A percentile compares a stretch with the other conserved stretches of the same genome.
Conservation (phyloP, 495 filamentous ascomycete species). For the Aspergillus ellipticus region DNA sequence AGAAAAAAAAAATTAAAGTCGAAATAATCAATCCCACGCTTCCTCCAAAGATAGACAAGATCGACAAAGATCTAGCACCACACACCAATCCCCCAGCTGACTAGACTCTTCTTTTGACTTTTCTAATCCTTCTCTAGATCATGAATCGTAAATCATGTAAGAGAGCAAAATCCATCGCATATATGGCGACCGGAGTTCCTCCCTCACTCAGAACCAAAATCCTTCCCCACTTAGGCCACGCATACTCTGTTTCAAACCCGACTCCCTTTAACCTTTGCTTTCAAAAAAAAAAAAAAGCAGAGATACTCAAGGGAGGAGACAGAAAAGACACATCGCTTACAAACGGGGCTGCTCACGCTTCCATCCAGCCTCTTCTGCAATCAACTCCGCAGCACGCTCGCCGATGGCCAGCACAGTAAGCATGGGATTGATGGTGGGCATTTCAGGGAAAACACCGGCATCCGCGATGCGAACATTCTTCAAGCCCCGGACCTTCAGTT, state of each 20-base stretch:
- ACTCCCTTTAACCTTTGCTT: background rate
- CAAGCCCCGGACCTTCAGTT: constrained; percentile 54
- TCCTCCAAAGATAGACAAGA: background rate
- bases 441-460: constrained; percentile 65
- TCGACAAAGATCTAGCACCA: background rate
- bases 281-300: background rate
- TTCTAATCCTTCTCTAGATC: background rate
- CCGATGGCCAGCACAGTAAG: constrained; percentile 62
- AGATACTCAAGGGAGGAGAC: background rate
- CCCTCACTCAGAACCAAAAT: background rate
- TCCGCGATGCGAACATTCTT: constrained; percentile 61
- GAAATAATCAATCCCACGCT: background rate
- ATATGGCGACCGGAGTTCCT: background rate
- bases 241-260: background rate
- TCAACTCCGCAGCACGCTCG: constrained; percentile 60
- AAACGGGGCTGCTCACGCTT: constrained; percentile 48
- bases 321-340: constrained; percentile 16
- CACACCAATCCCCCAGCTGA: background rate
- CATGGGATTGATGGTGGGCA: constrained; percentile 66
- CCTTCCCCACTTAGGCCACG: background rate
- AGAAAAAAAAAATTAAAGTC: too few relatives aligned
- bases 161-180: background rate
- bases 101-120: background rate
- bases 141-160: constrained; percentile 5
- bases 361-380: constrained; percentile 60